Percentiles rank a stretch among this genome's conserved stretches.
Evolutionary conservation across 2,329 filamentous ascomycete species (phyloP).

Genomic region (Aureobasidium sp.): DNA sequence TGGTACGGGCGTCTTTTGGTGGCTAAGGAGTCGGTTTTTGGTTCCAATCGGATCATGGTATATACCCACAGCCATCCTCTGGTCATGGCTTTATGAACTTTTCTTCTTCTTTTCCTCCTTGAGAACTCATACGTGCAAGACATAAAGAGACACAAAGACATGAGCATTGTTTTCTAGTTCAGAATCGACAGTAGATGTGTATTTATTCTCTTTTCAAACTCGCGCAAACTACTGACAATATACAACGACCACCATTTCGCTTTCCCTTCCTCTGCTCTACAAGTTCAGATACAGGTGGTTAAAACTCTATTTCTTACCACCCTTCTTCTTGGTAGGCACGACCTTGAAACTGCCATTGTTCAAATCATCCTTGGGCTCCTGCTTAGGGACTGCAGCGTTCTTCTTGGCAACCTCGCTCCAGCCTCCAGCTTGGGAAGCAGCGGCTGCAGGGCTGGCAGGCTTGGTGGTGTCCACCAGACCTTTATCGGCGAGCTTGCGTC

Average conservation of each 20-base stretch:
- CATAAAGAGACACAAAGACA: background rate
- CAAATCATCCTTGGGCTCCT: slow-evolving; percentile 36
- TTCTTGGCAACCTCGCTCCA: slow-evolving; percentile 99
- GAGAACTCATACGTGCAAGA: background rate
- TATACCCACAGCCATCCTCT: background rate
- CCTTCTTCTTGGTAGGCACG: slow-evolving; percentile 87
- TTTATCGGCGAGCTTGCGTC: slow-evolving; percentile 88
- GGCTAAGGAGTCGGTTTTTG: background rate
- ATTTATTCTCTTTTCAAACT: background rate
- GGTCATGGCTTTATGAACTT: background rate
- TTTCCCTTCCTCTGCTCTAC: background rate
- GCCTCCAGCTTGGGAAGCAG: slow-evolving; percentile 51
- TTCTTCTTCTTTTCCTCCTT: background rate
- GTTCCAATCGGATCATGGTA: background rate
- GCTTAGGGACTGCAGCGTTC: slow-evolving; percentile 29
- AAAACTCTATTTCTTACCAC: slow-evolving; percentile 33
- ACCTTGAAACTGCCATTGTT: slow-evolving; percentile 72
- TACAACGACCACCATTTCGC: background rate
- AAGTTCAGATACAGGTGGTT: background rate
- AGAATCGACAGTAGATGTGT: background rate
- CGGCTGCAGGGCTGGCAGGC: slow-evolving; percentile 45
- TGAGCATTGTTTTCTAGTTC: background rate
- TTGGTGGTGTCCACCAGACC: slow-evolving; percentile 66
- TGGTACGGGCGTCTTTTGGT: background rate
- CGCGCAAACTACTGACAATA: background rate